Percentiles rank a stretch among this genome's conserved stretches.
phyloP scores from a whole-genome alignment of 2,329 filamentous ascomycete species.

The Sporothrix luriei region DNA sequence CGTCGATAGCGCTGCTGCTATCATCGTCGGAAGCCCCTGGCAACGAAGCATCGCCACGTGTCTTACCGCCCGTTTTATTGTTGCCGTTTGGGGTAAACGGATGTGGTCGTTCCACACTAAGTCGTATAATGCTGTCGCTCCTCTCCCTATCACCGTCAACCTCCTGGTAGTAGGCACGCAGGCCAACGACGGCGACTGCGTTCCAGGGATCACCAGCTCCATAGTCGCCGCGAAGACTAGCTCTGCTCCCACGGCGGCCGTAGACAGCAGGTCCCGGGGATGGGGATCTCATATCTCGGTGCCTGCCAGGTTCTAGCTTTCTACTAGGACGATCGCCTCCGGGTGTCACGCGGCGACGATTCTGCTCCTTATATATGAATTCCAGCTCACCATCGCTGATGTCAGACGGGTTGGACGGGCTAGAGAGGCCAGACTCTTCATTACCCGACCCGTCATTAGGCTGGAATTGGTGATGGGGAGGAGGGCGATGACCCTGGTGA shows the following conservation, averaged over 20 bases:
- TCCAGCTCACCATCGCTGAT: slow-evolving; percentile 42
- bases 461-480: background rate
- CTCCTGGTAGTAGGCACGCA: slow-evolving; percentile 59
- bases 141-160: slow-evolving; percentile 34
- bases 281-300: too few relatives aligned
- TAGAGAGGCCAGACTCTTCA: slow-evolving; percentile 34
- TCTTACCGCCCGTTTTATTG: background rate
- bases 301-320: background rate
- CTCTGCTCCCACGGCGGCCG: background rate
- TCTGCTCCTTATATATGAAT: slow-evolving; percentile 34
- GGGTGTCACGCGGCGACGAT: slow-evolving; percentile 18
- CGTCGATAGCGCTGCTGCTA: too few relatives aligned
- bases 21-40: background rate
- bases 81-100: background rate
- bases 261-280: background rate
- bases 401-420: slow-evolving; percentile 39
- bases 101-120: background rate
- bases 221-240: background rate
- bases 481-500: background rate
- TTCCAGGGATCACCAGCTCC: slow-evolving; percentile 57
- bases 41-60: background rate
- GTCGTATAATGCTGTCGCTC: background rate
- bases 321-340: slow-evolving; percentile 17
- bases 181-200: slow-evolving; percentile 61
- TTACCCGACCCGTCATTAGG: slow-evolving; percentile 4